Evolutionary conservation across 1,284 basidiomycete species (phyloP), one percentile per base, ranked within the genome.

Genomic region (Albatrellus sp.): DNA sequence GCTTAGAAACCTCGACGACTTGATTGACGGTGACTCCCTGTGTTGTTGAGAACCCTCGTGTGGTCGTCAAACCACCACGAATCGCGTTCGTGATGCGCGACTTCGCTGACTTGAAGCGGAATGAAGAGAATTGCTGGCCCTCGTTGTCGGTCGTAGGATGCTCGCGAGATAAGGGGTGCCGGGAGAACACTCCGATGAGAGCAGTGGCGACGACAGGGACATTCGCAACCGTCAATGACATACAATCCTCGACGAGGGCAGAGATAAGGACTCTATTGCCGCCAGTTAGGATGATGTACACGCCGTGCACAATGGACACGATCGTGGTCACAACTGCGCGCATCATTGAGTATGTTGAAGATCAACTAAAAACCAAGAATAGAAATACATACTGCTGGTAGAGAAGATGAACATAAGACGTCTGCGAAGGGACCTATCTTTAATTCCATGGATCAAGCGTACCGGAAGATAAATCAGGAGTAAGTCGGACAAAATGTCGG

Each of bases 281-380:
- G 19, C 57, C 59, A 20, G 45, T 48, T 14, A 49, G 55, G 44
- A 68, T 52, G 45, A 67, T 65, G 46, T 60, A 61, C 2, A 54
- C 54, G 1, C 60, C 63, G 43, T 69, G 67, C 2, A 68, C 63
- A 35, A 69, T 54, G n/a, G 65, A 65, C 9, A 66, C 66, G 40
- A 65, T 55, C 2, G 63, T 66, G 3, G 64, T 66, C 13, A 62
- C 49, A 37, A 65, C 49, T 52, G 35, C 19, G 32, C 24, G 24
- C 17, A 19, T 19, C 8, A 17, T 24, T 37, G 20, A 42, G 41
- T 8, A 28, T 20, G 11, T 12, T 8, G 3, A 9, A n/a, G n/a
- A 38, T 38, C 17, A 5, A 11, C n/a, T n/a, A n/a, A n/a, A n/a
- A n/a, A n/a, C n/a, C 16, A 14, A 1, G 11, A 6, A 11, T 8